These are phyloP conservation scores for Hypoxylon sp. DNA, from an alignment of 2,329 filamentous ascomycete species.

Conservation along the genomic window DNA sequence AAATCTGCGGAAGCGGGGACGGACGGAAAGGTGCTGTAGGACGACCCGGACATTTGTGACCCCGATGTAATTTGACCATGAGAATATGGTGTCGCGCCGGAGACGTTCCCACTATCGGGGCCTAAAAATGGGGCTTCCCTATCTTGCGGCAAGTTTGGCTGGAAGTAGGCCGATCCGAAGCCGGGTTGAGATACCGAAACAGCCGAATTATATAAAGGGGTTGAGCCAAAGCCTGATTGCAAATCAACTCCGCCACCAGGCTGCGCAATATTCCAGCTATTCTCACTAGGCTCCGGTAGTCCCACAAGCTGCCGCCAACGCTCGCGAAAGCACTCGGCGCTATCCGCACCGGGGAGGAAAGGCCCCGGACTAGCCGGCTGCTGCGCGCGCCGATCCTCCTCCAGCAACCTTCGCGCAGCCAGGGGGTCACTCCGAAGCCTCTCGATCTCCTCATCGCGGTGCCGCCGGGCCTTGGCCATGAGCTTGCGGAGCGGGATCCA, in stretches of 20 bases:
- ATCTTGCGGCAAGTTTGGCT: conserved; percentile 1
- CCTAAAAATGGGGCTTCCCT: not conserved
- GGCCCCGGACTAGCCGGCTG: conserved; percentile 54
- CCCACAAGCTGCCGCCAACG: conserved; percentile 54
- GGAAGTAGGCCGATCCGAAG: conserved; percentile 1
- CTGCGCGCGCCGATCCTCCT: conserved; percentile 49
- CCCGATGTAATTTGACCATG: not conserved
- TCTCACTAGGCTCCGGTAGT: not conserved
- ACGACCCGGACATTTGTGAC: not conserved
- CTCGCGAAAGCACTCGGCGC: conserved; percentile 50
- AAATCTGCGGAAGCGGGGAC: conserved; percentile 2
- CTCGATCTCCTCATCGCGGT: conserved; percentile 57
- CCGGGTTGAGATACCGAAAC: not conserved
- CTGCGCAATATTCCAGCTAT: not conserved
- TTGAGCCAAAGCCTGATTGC: not conserved
- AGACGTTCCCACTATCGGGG: not conserved
- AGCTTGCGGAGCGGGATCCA: conserved; percentile 61
- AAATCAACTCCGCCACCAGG: not conserved
- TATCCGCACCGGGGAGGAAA: conserved; percentile 42
- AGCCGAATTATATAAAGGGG: not conserved
- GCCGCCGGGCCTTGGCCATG: conserved; percentile 57
- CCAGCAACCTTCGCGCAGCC: conserved; percentile 51
- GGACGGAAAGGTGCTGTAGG: conserved; percentile 15
- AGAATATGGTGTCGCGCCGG: not conserved
- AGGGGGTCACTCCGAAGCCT: conserved; percentile 52